phyloP scores from a whole-genome alignment of 805 yeast species.

The Wickerhamiella brachini region DNA sequence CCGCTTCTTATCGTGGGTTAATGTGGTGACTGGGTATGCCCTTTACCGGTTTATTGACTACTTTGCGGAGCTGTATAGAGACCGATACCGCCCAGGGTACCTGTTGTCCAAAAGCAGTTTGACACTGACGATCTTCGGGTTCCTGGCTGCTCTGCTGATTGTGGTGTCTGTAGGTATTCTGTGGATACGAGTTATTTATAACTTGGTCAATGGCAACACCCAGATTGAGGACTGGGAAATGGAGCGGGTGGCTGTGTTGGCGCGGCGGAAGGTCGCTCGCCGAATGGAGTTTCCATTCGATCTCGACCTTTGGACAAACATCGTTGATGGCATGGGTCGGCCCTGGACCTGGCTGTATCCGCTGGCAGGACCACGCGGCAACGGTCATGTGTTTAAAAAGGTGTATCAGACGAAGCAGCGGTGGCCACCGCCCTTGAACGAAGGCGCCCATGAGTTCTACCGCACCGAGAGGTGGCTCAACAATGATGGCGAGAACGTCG shows the following conservation, averaged over 20 bases:
- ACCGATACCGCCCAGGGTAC: conserved; percentile 37
- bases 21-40: conserved; percentile 22
- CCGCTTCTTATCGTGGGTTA: conserved; percentile 49
- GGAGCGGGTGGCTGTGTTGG: conserved; percentile 63
- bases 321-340: conserved; percentile 40
- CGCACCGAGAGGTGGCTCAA: conserved; percentile 49
- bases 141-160: conserved; percentile 47
- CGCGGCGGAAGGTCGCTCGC: conserved; percentile 25
- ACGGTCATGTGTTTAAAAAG: conserved; percentile 45
- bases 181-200: conserved; percentile 44
- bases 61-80: conserved; percentile 22
- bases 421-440: conserved; percentile 60
- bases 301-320: conserved; percentile 43
- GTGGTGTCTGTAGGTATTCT: conserved; percentile 45
- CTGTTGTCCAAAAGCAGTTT: conserved; percentile 40
- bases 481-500: conserved; percentile 68
- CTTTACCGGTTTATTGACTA: conserved; percentile 19
- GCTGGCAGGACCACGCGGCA: conserved; percentile 46
- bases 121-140: conserved; percentile 37
- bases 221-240: conserved; percentile 89
- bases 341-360: conserved; percentile 57
- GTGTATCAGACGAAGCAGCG: conserved; percentile 49
- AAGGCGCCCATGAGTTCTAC: conserved; percentile 20
- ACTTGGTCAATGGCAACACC: conserved; percentile 54
- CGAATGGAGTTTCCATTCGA: conserved; percentile 67